Evolutionary conservation across 2,329 filamentous ascomycete genomes (phyloP).

Genomic region (Monilinia fructigena): DNA sequence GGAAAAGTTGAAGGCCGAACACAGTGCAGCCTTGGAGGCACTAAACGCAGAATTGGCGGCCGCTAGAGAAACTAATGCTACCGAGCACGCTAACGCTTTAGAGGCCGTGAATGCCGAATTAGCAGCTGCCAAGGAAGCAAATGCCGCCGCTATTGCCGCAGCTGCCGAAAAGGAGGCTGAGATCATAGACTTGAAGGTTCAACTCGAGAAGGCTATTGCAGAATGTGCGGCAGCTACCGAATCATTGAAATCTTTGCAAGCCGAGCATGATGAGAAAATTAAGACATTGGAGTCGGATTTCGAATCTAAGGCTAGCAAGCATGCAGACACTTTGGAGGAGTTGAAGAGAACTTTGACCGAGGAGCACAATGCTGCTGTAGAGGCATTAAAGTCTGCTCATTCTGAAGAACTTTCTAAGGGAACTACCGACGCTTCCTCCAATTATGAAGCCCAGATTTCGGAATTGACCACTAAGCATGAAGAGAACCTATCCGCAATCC

Average conservation of each 20-base stretch:
- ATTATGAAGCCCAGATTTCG: slow-evolving; percentile 51
- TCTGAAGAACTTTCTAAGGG: slow-evolving; percentile 49
- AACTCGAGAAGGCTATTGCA: slow-evolving; percentile 45
- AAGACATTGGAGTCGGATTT: slow-evolving; percentile 10
- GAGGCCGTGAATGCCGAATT: slow-evolving; percentile 43
- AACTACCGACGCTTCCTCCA: slow-evolving; percentile 45
- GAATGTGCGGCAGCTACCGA: slow-evolving; percentile 36
- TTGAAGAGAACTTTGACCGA: slow-evolving; percentile 50
- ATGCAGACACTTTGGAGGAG: slow-evolving; percentile 45
- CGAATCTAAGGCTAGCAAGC: slow-evolving; percentile 4
- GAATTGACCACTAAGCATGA: slow-evolving; percentile 55
- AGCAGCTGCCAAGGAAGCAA: slow-evolving; percentile 50
- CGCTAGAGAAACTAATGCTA: slow-evolving; percentile 48
- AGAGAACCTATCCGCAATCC: slow-evolving; percentile 48
- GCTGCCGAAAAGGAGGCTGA: slow-evolving; percentile 42
- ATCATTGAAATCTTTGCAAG: slow-evolving; percentile 35
- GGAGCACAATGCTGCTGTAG: slow-evolving; percentile 51
- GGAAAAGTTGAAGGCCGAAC: slow-evolving; percentile 42
- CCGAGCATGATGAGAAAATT: slow-evolving; percentile 39
- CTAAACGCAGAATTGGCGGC: slow-evolving; percentile 46
- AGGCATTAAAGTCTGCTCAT: slow-evolving; percentile 53
- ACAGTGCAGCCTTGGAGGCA: slow-evolving; percentile 31
- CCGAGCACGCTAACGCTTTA: slow-evolving; percentile 29
- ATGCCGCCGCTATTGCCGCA: slow-evolving; percentile 39
- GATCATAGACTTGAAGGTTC: slow-evolving; percentile 37